Base-by-base conservation (phyloP, 441 rosid genomes). In the Eutrema salsugineum region DNA sequence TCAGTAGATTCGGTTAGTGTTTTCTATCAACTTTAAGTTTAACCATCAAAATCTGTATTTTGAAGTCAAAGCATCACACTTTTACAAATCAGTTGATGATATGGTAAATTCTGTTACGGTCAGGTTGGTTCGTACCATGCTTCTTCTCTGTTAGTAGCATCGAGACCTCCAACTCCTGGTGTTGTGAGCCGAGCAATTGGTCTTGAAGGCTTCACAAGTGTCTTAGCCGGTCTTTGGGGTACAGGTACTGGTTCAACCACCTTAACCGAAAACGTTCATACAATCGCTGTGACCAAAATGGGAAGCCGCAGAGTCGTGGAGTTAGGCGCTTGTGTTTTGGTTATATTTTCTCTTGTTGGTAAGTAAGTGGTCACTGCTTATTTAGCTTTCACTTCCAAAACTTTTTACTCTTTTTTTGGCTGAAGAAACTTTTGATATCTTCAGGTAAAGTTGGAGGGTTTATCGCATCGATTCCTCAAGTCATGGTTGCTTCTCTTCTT, bases 171-270 rank as follows among this genome's bases (percentile, higher is more conserved):
- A 63, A 91, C 97, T 24, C 85, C 83, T 30, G 97, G 99, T 58
- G 85, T 94, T 66, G 82, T 94, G 49, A 88, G 95, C 73, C 86
- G 99, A 54, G 99, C 89, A 22, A 91, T 94, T 63, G 99, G 99
- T 67, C 94, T 94, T 55, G 99, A 94, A 83, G 99, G 99, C 27
- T 76, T 92, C 72, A 83, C 87, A 60, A 88, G 97, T 69, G 55
- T 94, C 82, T 70, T 94, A 85, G 99, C 99, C 54, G 97, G 97
- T 83, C 85, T 94, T 19, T 94, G 99, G 98, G 99, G 99, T 17
- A 90, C 88, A 39, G 99, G 99, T 80, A 90, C 93, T 24, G 99
- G 98, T 57, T 94, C 98, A 35, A 85, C 97, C 20, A 89, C 97
- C 10, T 82, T 94, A 51, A 92, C 99, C 9, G 99, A 94, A 83